Evolutionary conservation across 345 rosid genomes (phyloP), one percentile per base, ranked within the genome.

Genomic region (Salix purpurea): DNA sequence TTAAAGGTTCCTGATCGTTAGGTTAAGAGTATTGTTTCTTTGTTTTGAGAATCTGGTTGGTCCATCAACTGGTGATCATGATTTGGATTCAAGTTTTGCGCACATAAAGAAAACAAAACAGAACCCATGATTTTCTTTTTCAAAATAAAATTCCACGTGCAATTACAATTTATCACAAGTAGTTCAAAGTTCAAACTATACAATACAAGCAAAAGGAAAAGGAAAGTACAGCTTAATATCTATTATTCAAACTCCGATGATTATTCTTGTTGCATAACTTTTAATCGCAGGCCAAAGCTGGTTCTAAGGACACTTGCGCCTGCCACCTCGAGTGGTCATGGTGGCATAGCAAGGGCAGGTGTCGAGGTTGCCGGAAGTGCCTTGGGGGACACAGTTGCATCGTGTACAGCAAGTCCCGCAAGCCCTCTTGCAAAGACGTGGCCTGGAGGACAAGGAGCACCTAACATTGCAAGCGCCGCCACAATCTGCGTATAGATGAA

Each of bases 371-470:
- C 85, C 85, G 24, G 75, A 52, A 21, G 85, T 83, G n/a, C 85
- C 85, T 0, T 66, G 78, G 21, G 85, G 85, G 30, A 79, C 85
- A 24, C 85, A 83, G 24, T 65, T 66, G 74, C 85, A 83, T 9
- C 80, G 74, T 2, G 61, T 23, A 34, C 80, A 83, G 65, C 85
- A 83, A 2, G 80, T 83, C 39, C 82, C 80, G 19, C 85, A 83
- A 13, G 85, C 76, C 39, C 85, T 79, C 36, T 76, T 72, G 72
- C 85, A 83, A 14, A 83, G 69, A 1, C 62, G 26, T n/a, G 80
- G 80, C 75, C 85, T 73, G 0, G 82, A 79, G 62, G 82, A 79
- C 5, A 72, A 62, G 8, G 21, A 32, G 58, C 85, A 83, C 75
- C 85, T 79, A 2, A 6, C 78, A 0, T 21, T 46, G 24, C 85